Conservation (phyloP, 768 basidiomycete species). For the Mycena sanguinolenta region DNA sequence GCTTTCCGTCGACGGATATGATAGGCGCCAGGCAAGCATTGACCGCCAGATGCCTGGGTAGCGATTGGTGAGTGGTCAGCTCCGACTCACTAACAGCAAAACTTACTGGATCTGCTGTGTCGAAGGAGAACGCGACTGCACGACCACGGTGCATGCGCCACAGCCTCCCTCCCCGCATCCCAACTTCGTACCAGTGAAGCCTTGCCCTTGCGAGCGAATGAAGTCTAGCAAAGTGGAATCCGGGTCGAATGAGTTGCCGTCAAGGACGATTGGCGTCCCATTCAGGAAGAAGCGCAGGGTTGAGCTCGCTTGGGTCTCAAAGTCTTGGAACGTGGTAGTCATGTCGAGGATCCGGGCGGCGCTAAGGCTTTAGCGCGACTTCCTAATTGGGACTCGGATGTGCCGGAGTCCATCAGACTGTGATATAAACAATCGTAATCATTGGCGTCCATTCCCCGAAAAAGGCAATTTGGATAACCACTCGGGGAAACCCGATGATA, state of each 20-base stretch:
- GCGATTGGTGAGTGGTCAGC: background rate
- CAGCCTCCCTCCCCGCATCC: conserved; percentile 39
- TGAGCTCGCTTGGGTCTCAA: conserved; percentile 24
- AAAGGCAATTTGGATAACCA: background rate
- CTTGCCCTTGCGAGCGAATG: conserved; percentile 38
- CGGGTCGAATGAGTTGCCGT: conserved; percentile 38
- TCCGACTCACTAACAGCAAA: too few species aligned
- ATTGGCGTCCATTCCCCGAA: background rate
- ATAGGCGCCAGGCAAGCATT: conserved; percentile 39
- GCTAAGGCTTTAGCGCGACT: too few species aligned
- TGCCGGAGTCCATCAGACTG: background rate
- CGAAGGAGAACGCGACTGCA: conserved; percentile 29
- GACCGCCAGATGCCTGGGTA: conserved; percentile 32
- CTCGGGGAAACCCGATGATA: too few species aligned
- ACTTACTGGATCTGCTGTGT: conserved; percentile 36
- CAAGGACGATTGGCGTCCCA: conserved; percentile 33
- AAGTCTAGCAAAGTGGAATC: conserved; percentile 37
- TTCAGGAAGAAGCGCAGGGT: conserved; percentile 38
- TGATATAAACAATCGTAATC: background rate
- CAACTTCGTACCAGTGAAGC: conserved; percentile 38
- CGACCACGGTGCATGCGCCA: conserved; percentile 38
- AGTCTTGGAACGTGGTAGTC: conserved; percentile 29
- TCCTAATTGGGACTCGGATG: background rate
- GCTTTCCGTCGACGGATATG: conserved; percentile 37
- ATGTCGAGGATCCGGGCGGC: background rate